Evolutionary conservation across 176 grass and related monocot genomes (phyloP).

Genomic region (Musa troglodytarum): DNA sequence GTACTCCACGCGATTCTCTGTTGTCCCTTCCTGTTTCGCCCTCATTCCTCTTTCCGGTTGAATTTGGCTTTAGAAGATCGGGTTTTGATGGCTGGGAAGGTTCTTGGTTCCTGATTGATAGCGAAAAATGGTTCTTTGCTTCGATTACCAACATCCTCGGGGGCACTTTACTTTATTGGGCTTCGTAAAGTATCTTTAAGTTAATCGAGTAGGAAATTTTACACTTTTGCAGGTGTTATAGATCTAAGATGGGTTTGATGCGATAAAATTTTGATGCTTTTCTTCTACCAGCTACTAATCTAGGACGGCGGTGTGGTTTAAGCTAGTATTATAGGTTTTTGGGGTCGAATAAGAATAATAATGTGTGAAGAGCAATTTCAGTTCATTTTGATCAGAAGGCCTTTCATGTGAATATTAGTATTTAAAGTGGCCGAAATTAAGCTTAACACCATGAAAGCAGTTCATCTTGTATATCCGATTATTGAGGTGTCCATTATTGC

Average conservation of each 20-base stretch:
- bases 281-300: background rate
- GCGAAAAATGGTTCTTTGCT: background rate
- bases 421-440: too few species aligned
- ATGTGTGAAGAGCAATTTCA: too few species aligned
- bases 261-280: background rate
- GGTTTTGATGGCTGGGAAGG: background rate
- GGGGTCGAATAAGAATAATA: background rate
- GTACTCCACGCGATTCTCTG: slow-evolving; percentile 18
- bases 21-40: background rate
- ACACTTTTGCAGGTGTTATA: background rate
- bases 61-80: background rate
- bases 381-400: too few species aligned
- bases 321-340: background rate
- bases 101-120: background rate
- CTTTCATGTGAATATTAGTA: too few species aligned
- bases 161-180: background rate
- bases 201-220: background rate
- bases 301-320: background rate
- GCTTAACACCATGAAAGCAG: too few species aligned
- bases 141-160: background rate
- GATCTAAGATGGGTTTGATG: background rate
- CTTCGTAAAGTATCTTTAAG: background rate
- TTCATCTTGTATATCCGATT: too few species aligned
- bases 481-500: too few species aligned
- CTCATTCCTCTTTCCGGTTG: background rate